Evolutionary conservation across 192 early-diverging fungal genomes (phyloP).

Genomic region (Endogone sp.): DNA sequence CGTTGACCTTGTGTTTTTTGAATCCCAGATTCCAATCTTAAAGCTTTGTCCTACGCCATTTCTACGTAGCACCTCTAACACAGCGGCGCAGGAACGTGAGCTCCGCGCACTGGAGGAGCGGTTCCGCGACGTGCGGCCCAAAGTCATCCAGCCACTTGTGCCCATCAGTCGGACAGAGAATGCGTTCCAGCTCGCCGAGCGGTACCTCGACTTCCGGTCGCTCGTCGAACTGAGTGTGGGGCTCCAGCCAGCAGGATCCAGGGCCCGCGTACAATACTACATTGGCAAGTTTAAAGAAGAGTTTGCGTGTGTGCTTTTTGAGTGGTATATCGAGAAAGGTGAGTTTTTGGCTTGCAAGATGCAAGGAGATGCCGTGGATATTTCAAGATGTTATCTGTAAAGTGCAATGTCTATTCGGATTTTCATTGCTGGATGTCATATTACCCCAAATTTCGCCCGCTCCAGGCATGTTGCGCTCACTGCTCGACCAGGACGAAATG

Average conservation of each 20-base stretch:
- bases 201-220: constrained; percentile 23
- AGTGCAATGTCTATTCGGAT: no score
- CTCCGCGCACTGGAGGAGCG: not conserved
- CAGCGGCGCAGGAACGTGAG: constrained; percentile 11
- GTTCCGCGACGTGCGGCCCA: not conserved
- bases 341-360: not conserved
- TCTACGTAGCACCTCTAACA: not conserved
- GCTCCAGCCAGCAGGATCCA: not conserved
- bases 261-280: constrained; percentile 5
- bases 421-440: no score
- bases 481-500: not conserved
- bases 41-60: not conserved
- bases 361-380: not conserved
- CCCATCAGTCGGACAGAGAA: constrained; percentile 13
- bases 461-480: not conserved
- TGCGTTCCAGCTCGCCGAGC: constrained; percentile 20
- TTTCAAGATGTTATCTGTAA: no score
- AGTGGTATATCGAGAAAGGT: constrained; percentile 27
- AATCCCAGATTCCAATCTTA: not conserved
- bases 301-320: constrained; percentile 28
- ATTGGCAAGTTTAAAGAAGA: constrained; percentile 27
- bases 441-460: no score
- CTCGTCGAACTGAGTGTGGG: constrained; percentile 19
- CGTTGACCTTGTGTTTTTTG: not conserved
- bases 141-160: constrained; percentile 1